phyloP scores from a whole-genome alignment of 495 filamentous ascomycete species.

The Trichocladium uniseriatum region DNA sequence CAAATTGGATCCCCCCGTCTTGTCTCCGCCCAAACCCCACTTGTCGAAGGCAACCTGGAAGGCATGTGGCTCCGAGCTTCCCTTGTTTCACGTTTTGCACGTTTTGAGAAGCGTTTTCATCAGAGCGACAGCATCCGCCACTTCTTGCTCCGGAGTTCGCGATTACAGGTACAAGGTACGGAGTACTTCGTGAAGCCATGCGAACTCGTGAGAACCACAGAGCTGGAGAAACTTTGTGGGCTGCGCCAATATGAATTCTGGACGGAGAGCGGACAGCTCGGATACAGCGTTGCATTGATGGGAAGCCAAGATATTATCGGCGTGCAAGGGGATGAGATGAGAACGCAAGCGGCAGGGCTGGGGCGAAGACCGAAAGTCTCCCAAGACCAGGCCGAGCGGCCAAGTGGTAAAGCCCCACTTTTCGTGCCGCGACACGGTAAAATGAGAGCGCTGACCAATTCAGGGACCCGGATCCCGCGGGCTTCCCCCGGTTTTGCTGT shows the following conservation, averaged over 20 bases:
- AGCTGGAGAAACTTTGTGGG: too few species aligned
- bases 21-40: conserved; percentile 6
- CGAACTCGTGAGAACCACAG: too few species aligned
- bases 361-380: neutral
- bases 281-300: neutral
- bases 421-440: conserved; percentile 20
- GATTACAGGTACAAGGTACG: too few species aligned
- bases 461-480: conserved; percentile 16
- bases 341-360: neutral
- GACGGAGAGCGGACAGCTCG: neutral
- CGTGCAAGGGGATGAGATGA: too few species aligned
- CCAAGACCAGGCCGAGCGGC: conserved; percentile 2
- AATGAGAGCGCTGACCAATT: conserved; percentile 27
- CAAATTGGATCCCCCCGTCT: conserved; percentile 4
- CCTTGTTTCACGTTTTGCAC: neutral
- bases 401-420: conserved; percentile 10
- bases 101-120: neutral
- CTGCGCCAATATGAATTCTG: neutral
- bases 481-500: conserved; percentile 8
- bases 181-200: too few species aligned
- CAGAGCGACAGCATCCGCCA: too few species aligned
- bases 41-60: neutral
- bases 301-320: neutral
- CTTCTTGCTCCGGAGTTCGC: too few species aligned
- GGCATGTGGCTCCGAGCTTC: neutral